These are phyloP conservation scores for Annulohypoxylon moriforme DNA, from an alignment of 495 filamentous ascomycete species.

Conservation along the genomic window DNA sequence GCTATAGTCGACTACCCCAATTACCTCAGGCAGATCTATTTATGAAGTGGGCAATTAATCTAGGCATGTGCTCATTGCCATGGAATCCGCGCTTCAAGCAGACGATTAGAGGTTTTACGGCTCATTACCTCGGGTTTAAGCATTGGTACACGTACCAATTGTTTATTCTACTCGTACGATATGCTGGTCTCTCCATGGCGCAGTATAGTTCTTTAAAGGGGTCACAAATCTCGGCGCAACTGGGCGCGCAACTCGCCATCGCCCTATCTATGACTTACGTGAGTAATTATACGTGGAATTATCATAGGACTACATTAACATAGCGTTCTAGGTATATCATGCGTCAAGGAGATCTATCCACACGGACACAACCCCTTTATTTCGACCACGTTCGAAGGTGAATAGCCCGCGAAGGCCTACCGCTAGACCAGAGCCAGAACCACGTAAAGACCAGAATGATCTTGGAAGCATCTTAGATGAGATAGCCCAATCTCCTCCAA, in stretches of 20 bases:
- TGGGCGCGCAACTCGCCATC: slow-evolving; percentile 68
- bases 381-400: slow-evolving; percentile 52
- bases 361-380: slow-evolving; percentile 68
- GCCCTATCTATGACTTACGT: slow-evolving; percentile 66
- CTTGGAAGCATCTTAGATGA: slow-evolving; percentile 58
- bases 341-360: slow-evolving; percentile 64
- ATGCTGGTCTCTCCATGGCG: slow-evolving; percentile 62
- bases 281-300: slow-evolving; percentile 45
- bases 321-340: slow-evolving; percentile 54
- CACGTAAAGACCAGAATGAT: slow-evolving; percentile 35
- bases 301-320: slow-evolving; percentile 45
- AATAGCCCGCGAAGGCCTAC: slow-evolving; percentile 33
- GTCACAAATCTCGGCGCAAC: slow-evolving; percentile 50
- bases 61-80: slow-evolving; percentile 70
- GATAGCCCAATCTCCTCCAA: slow-evolving; percentile 48
- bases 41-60: slow-evolving; percentile 60
- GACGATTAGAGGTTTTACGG: slow-evolving; percentile 70
- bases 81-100: slow-evolving; percentile 81
- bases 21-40: slow-evolving; percentile 52
- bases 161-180: slow-evolving; percentile 68
- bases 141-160: slow-evolving; percentile 78
- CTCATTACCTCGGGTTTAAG: slow-evolving; percentile 70
- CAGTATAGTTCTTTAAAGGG: slow-evolving; percentile 57
- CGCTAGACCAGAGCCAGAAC: slow-evolving; percentile 9
- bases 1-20: slow-evolving; percentile 38